Base-by-base conservation (phyloP, 306 rosid genomes). In the Dalbergia oliveri region DNA sequence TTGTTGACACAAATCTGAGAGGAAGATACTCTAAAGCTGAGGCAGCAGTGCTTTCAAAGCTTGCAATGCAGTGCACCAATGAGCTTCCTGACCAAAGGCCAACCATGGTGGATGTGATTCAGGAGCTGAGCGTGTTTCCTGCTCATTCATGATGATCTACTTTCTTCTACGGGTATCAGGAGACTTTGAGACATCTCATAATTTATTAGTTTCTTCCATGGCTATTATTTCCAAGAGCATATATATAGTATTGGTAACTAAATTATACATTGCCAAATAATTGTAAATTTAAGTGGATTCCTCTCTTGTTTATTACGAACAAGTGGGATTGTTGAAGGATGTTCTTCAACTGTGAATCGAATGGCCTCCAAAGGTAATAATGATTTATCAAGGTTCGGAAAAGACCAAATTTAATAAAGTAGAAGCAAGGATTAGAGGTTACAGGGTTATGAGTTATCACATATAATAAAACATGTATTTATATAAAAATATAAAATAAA, bases 81-180 rank as follows among this genome's bases (percentile, higher is more conserved):
- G 99, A 93, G 73, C 87, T 67, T 60, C 96, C 99, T 0, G 86
- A 84, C 35, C 74, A 88, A 61, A 91, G 99, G 77, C 98, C 99
- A 41, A 83, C 70, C 16, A 85, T 88, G 77, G 84, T 72, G 79
- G 87, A 82, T 23, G 86, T 90, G 73, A 80, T 91, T 59, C 81
- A 83, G 83, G 94, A 93, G 86, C 84, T 95, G 0, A 71, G 73
- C 34, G 53, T 54, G 66, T 66, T 73, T 33, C 76, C 87, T 19
- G 60, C 79, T 61, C 66, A 79, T 64, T 73, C 54, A 26, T 81
- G 45, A 61, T 73, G 56, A 69, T 73, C 19, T 63, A 9, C 78
- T 70, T 44, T 44, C 21, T 33, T 0, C 49, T 4, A 50, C 5
- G 57, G 67, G 34, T 45, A 69, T 13, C 0, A n/a, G 23, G 73